Conservation (phyloP, 225 moss, liverwort and hornwort species). For the Polytrichum formosum region DNA sequence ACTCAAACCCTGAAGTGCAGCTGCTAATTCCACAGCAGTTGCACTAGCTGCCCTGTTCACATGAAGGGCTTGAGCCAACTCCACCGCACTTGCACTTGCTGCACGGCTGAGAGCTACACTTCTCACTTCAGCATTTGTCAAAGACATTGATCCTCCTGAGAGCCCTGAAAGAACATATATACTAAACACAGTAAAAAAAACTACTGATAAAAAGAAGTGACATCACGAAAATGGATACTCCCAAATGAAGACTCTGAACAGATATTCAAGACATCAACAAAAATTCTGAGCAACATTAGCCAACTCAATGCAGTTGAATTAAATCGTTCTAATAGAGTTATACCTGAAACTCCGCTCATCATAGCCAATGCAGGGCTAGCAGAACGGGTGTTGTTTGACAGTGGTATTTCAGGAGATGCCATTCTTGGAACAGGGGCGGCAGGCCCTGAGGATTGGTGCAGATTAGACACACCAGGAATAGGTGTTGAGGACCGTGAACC, state of each 20-base stretch:
- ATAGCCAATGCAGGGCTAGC: constrained; percentile 50
- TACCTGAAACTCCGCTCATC: constrained; percentile 46
- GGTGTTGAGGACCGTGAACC: constrained; percentile 94
- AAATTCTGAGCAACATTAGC: too few species aligned
- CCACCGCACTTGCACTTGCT: constrained; percentile 47
- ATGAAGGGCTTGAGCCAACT: constrained; percentile 40
- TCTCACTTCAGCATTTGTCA: constrained; percentile 35
- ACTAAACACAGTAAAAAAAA: neutral
- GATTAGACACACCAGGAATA: constrained; percentile 55
- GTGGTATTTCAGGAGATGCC: constrained; percentile 38
- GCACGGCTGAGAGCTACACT: constrained; percentile 35
- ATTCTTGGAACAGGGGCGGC: constrained; percentile 60
- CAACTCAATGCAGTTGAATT: neutral
- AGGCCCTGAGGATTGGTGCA: constrained; percentile 56
- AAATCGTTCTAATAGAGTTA: neutral
- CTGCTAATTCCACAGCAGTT: constrained; percentile 71
- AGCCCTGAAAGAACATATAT: constrained; percentile 23
- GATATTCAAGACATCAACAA: too few species aligned
- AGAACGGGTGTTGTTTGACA: constrained; percentile 44
- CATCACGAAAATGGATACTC: too few species aligned
- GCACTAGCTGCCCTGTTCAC: constrained; percentile 69
- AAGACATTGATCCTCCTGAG: constrained; percentile 38
- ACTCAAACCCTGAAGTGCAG: constrained; percentile 70
- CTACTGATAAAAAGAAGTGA: too few species aligned
- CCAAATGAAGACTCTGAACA: too few species aligned